These are phyloP conservation scores for Globisporangium apiculatum DNA, from an alignment of 352 stramenopile genomes.

Conservation along the genomic window DNA sequence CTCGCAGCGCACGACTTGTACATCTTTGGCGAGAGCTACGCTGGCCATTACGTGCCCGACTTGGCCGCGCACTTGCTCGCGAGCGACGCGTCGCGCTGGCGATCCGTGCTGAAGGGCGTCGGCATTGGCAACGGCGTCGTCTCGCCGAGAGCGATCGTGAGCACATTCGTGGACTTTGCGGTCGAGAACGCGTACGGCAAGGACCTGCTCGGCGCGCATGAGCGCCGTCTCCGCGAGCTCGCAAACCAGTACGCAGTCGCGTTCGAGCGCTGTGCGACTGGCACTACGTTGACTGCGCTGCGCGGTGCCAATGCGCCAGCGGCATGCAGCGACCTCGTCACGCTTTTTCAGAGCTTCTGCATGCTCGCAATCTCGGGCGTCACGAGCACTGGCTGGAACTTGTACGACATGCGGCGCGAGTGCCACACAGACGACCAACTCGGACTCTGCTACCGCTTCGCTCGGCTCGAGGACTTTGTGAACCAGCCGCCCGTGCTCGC, in stretches of 20 bases:
- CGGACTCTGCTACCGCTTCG: conserved; percentile 60
- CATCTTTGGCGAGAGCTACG: conserved; percentile 94
- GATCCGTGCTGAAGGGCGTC: conserved; percentile 64
- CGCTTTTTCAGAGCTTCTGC: conserved; percentile 13
- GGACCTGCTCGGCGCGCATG: conserved; percentile 24
- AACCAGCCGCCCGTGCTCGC: conserved; percentile 29
- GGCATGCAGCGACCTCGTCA: conserved; percentile 20
- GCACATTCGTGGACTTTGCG: conserved; percentile 50
- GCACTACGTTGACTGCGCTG: neutral
- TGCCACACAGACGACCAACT: conserved; percentile 45
- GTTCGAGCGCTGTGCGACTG: conserved; percentile 8
- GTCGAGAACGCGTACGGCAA: conserved; percentile 30
- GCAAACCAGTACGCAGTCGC: conserved; percentile 16
- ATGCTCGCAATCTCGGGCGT: conserved; percentile 11
- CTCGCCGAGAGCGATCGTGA: conserved; percentile 34
- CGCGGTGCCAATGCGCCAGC: neutral
- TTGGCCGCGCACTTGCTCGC: conserved; percentile 73
- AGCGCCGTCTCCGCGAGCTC: conserved; percentile 6
- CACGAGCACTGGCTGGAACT: conserved; percentile 29
- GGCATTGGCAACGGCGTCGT: conserved; percentile 78
- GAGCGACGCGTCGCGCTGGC: conserved; percentile 18
- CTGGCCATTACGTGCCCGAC: conserved; percentile 92
- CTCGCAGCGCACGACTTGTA: conserved; percentile 75
- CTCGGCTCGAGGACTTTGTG: conserved; percentile 46
- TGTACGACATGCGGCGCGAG: conserved; percentile 57